Percentiles rank a stretch among this genome's conserved stretches.
phyloP scores from a whole-genome alignment of 345 rosid genomes.

The Euphorbia peplus region DNA sequence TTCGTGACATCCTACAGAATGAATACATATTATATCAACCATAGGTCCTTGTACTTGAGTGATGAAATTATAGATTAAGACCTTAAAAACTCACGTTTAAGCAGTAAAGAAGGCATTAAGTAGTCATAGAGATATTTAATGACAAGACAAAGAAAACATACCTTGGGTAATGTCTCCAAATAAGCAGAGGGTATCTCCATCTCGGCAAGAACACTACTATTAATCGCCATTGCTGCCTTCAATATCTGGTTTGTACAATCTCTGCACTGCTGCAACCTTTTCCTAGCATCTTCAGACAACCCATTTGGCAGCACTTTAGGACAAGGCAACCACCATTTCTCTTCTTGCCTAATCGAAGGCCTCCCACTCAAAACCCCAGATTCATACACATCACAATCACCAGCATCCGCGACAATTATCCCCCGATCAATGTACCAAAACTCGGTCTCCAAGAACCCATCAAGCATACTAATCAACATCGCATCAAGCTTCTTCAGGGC shows the following conservation, averaged over 20 bases:
- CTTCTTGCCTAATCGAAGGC: conserved; percentile 89
- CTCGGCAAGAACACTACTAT: conserved; percentile 78
- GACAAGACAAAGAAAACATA: conserved; percentile 16
- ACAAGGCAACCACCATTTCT: conserved; percentile 85
- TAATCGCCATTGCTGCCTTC: conserved; percentile 97
- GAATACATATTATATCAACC: no score
- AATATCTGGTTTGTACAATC: conserved; percentile 89
- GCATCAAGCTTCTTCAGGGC: conserved; percentile 98
- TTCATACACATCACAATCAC: conserved; percentile 40
- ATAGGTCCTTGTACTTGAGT: no score
- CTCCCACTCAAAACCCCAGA: conserved; percentile 50
- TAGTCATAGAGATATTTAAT: background rate
- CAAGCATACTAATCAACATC: conserved; percentile 74
- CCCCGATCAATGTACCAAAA: conserved; percentile 96
- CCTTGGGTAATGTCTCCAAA: conserved; percentile 90
- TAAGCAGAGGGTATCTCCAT: conserved; percentile 92
- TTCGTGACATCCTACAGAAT: background rate
- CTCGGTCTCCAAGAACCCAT: conserved; percentile 65
- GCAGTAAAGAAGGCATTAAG: background rate
- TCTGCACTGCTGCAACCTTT: conserved; percentile 75
- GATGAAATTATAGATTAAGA: background rate
- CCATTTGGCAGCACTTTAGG: conserved; percentile 81
- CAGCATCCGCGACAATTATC: conserved; percentile 58
- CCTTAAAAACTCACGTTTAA: background rate
- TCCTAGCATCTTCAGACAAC: conserved; percentile 70